Percentiles rank a stretch among this genome's conserved stretches.
Conservation (phyloP, 345 rosid genomes). For the Linum usitatissimum region DNA sequence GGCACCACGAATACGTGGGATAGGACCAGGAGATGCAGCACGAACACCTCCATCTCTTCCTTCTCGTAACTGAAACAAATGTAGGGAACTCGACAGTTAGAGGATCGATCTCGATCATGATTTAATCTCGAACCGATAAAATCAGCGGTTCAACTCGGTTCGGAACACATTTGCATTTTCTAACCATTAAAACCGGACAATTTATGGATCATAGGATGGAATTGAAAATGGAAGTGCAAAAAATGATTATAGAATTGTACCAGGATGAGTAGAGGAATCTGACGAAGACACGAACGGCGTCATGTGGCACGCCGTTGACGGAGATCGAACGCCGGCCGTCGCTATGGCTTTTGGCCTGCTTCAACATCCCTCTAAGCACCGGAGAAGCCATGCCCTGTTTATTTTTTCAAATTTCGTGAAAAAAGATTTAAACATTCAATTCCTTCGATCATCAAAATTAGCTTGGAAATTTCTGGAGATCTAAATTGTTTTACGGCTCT, state of each 20-base stretch:
- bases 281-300: constrained; percentile 63
- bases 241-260: constrained; percentile 20
- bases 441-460: background rate
- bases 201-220: too few species aligned
- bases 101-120: too few species aligned
- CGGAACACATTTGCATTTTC: background rate
- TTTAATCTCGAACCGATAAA: constrained; percentile 6
- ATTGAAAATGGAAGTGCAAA: background rate
- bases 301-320: constrained; percentile 57
- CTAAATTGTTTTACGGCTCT: constrained; percentile 11
- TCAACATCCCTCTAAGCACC: constrained; percentile 66
- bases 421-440: background rate
- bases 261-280: constrained; percentile 76
- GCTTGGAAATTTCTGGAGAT: background rate
- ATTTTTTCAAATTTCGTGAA: background rate
- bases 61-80: constrained; percentile 48
- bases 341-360: constrained; percentile 41
- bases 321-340: constrained; percentile 34
- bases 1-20: constrained; percentile 69
- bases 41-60: constrained; percentile 52
- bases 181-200: background rate
- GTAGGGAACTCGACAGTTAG: background rate
- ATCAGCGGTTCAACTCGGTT: background rate
- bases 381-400: constrained; percentile 75
- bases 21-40: constrained; percentile 55